Evolutionary conservation across 192 early-diverging fungal species (phyloP), one percentile per base, ranked within the genome.

Genomic region (Coemansia erecta): DNA sequence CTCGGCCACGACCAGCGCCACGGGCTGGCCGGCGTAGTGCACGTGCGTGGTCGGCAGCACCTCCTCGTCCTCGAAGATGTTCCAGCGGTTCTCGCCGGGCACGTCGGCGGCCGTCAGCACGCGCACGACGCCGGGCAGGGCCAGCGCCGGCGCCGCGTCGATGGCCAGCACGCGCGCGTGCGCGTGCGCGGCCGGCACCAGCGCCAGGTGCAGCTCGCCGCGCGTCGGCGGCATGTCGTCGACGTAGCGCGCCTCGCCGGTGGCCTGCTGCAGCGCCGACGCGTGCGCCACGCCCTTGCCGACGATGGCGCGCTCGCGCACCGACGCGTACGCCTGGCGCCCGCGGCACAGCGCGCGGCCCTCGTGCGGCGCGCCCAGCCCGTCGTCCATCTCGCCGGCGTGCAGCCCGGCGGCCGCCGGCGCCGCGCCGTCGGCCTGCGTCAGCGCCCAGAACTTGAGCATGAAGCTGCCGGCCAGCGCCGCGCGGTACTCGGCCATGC

Each of bases 1-100:
- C 8, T 86, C 81, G 13, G 93, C 93, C n/a, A 93, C 68, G 11
- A 94, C 83, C 44, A 93, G 70, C 31, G 90, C 93, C 47, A 94
- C 85, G 35, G 86, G 83, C 72, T 93, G 91, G 8, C 89, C 90
- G 28, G 83, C 64, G 63, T 76, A 85, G 61, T 84, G 68, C 33
- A 92, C 89, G 39, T 82, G 73, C 21, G 80, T 77, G 12, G 79
- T 78, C 3, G 88, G 90, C 83, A 92, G 89, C n/a, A 93, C 65
- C 74, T 87, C 88, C 76, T 94, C 92, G 63, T 93, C 91, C 40
- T 76, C 68, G 63, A 82, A 78, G 48, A 85, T 73, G 48, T 81
- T 73, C 42, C 83, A 81, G 33, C 62, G 43, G 62, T 90, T 87
- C 46, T 68, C 66, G 17, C 83, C 84, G 2, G 91, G 88, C 46